These are phyloP conservation scores for Erodium trifolium DNA, from an alignment of 441 rosid genomes.

Conservation along the genomic window DNA sequence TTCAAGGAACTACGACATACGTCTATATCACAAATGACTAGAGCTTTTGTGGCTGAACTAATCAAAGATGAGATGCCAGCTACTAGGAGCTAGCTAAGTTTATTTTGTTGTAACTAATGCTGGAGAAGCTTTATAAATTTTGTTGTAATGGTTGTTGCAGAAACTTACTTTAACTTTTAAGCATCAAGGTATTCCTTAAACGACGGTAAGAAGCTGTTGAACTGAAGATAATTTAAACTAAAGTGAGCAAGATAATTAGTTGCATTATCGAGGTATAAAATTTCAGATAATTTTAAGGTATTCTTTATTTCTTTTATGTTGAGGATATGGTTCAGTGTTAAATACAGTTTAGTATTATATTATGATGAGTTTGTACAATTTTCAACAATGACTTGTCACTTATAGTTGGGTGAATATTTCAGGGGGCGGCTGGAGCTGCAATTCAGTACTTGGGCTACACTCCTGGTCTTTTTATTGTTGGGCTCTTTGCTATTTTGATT, in stretches of 20 bases:
- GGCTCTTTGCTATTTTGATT: conserved; percentile 72
- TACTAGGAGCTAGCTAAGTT: neutral
- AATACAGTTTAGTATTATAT: neutral
- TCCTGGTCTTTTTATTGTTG: conserved; percentile 92
- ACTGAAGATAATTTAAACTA: too few relatives aligned
- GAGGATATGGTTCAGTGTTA: neutral
- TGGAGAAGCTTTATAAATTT: too few relatives aligned
- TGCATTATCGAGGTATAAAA: neutral
- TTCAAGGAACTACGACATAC: neutral
- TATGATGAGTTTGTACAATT: neutral
- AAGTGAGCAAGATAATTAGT: too few relatives aligned
- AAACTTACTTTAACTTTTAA: too few relatives aligned
- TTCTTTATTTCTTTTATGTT: neutral
- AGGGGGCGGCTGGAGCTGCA: conserved; percentile 94
- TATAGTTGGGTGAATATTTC: conserved; percentile 26
- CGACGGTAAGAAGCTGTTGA: too few relatives aligned
- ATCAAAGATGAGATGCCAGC: too few relatives aligned
- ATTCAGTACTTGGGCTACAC: conserved; percentile 83
- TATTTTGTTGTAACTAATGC: neutral
- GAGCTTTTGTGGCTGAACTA: too few relatives aligned
- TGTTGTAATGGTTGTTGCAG: too few relatives aligned
- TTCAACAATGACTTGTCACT: conserved; percentile 10
- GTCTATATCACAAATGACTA: neutral
- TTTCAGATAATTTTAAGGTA: neutral
- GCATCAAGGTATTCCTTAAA: too few relatives aligned